Conservation (phyloP, 768 basidiomycete species). For the Agaricus sinodeliciosus region DNA sequence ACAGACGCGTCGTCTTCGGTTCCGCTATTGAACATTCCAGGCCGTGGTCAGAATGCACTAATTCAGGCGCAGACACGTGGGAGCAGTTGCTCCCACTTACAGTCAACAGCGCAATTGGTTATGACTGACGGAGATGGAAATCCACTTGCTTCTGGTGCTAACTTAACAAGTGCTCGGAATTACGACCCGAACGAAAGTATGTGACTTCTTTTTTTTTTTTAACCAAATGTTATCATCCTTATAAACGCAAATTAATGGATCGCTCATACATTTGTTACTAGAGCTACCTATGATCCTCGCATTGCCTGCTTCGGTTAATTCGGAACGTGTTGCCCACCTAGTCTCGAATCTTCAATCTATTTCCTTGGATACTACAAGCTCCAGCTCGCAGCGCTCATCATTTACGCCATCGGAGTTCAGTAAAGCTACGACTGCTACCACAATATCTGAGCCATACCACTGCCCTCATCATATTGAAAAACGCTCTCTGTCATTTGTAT, state of each 20-base stretch:
- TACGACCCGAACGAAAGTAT: neutral
- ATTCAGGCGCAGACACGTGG: conserved; percentile 1
- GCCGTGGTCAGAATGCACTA: neutral
- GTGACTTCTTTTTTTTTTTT: neutral
- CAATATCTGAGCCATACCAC: conserved; percentile 1
- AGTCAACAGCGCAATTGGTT: neutral
- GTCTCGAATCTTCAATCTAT: conserved; percentile 14
- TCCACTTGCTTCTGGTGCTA: neutral
- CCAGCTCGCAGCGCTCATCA: conserved; percentile 6
- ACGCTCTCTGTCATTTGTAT: neutral
- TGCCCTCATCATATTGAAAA: neutral
- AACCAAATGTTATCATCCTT: no score
- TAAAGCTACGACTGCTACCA: conserved; percentile 4
- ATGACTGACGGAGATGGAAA: neutral
- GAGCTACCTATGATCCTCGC: neutral
- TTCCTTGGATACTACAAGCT: conserved; percentile 15
- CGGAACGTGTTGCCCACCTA: neutral
- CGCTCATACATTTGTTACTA: neutral
- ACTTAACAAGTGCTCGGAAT: neutral
- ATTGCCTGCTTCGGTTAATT: neutral
- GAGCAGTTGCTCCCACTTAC: neutral
- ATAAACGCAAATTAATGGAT: no score
- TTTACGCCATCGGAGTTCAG: neutral
- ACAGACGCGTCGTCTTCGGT: neutral
- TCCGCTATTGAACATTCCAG: conserved; percentile 2